Base-by-base conservation (phyloP, 2,329 filamentous ascomycete species). In the Pseudogymnoascus sp. region DNA sequence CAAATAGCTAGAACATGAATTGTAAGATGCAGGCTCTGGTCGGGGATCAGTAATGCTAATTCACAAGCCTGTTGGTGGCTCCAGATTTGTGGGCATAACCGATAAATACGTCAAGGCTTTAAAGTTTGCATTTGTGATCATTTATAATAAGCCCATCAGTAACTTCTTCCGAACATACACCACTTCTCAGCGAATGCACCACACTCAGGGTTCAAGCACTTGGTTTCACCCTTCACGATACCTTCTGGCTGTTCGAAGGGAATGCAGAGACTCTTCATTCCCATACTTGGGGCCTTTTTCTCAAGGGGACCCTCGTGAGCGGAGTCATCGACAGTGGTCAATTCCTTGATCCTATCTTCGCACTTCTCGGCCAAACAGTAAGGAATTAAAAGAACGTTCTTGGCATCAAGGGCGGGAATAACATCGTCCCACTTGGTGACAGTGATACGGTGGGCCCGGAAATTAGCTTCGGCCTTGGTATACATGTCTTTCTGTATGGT, bases 311-410 rank as follows among this genome's bases (percentile, higher is more conserved):
- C 73, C 16, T 73, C 71, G n/a, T 53, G 53, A 6, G 78, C 77
- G 28, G 79, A 85, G 62, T 86, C 82, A 64, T 87, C 87, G 67
- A 89, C 88, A 46, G 89, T 91, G 66, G 91, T 96, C 74, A 93
- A 82, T 63, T 96, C 91, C 84, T 98, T 98, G 80, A 98, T 91
- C 75, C 91, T 86, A 71, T 97, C 93, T 78, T 97, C 93, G 73
- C 93, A 98, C 74, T 90, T 86, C 68, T 79, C 78, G 37, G 85
- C 89, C 66, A 93, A 81, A 75, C 96, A 99, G 81, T 91, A 90
- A 61, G 93, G 93, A 68, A 98, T 96, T 65, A 98, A 80, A 46
- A 96, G 88, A 46, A 98, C 87, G 73, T 98, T 96, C 84, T 96
- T 96, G 74, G 84, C 81, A 76, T 99, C 95, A 41, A 99, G 85